Percentiles rank a stretch among this genome's conserved stretches.
Conservation (phyloP, 108 stramenopile genomes). For the Schizochytrium sp. region DNA sequence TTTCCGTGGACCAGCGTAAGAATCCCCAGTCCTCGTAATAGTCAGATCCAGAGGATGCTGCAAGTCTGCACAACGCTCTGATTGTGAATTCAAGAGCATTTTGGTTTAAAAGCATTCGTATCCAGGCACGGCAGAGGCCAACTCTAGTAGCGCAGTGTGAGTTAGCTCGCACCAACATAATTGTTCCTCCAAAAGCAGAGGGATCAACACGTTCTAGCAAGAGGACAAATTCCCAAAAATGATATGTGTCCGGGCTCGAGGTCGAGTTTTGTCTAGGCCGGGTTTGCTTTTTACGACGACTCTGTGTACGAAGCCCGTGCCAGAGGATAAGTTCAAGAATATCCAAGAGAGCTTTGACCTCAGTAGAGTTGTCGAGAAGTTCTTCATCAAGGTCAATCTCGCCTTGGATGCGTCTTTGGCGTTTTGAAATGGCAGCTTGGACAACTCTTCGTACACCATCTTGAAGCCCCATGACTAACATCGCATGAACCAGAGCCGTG, state of each 20-base stretch:
- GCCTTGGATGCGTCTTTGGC: not conserved
- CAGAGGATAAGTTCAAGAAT: slow-evolving; percentile 32
- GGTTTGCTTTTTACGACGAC: not conserved
- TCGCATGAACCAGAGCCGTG: not conserved
- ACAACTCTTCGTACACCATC: not conserved
- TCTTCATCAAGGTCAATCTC: not conserved
- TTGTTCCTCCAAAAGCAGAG: not conserved
- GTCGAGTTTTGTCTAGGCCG: not conserved
- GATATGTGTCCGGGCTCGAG: not conserved
- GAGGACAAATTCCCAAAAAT: slow-evolving; percentile 56
- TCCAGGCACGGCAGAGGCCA: slow-evolving; percentile 32
- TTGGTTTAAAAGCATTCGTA: slow-evolving; percentile 22
- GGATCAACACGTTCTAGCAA: slow-evolving; percentile 13
- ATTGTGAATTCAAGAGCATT: slow-evolving; percentile 51
- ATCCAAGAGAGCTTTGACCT: slow-evolving; percentile 3
- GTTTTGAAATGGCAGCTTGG: not conserved
- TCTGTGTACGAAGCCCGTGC: slow-evolving; percentile 40
- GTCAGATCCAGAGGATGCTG: not conserved
- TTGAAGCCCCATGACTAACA: slow-evolving; percentile 38
- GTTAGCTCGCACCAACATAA: not conserved
- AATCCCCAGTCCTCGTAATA: slow-evolving; percentile 43
- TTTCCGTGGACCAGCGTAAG: slow-evolving; percentile 25
- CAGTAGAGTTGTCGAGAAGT: not conserved
- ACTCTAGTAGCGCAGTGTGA: not conserved
- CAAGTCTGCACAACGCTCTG: slow-evolving; percentile 31